These are phyloP conservation scores for Mollisiaceae sp. DNA, from an alignment of 2,329 filamentous ascomycete species.

Conservation along the genomic window DNA sequence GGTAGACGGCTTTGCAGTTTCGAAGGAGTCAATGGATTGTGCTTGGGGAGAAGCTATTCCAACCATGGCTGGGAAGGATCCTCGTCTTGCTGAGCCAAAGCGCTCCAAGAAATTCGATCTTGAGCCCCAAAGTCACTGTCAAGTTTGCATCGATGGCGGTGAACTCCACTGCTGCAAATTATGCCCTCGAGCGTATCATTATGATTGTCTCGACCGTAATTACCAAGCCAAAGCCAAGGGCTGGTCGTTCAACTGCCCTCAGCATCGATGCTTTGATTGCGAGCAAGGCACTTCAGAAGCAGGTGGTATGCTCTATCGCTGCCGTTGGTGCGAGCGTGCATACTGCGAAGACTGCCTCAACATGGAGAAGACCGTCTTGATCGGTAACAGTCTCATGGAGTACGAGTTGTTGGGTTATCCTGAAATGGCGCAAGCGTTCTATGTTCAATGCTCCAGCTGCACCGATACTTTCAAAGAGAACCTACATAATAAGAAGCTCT, in stretches of 20 bases:
- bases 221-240: constrained; percentile 49
- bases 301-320: constrained; percentile 52
- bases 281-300: constrained; percentile 53
- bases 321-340: constrained; percentile 58
- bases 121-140: constrained; percentile 55
- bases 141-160: constrained; percentile 56
- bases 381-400: constrained; percentile 58
- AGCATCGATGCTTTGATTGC: constrained; percentile 60
- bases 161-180: constrained; percentile 53
- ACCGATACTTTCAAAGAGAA: constrained; percentile 44
- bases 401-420: constrained; percentile 55
- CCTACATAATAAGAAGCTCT: constrained; percentile 38
- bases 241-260: constrained; percentile 58
- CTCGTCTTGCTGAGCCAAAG: constrained; percentile 53
- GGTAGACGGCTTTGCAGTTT: constrained; percentile 59
- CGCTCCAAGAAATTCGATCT: constrained; percentile 54
- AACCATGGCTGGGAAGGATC: constrained; percentile 60
- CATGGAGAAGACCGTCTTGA: constrained; percentile 53
- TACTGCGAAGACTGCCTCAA: constrained; percentile 65
- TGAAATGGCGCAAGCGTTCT: constrained; percentile 52
- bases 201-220: constrained; percentile 51
- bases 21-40: constrained; percentile 59
- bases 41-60: constrained; percentile 62
- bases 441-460: constrained; percentile 56
- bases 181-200: constrained; percentile 61